phyloP scores from a whole-genome alignment of 352 stramenopile species.

The Aphanomyces cochlioides region DNA sequence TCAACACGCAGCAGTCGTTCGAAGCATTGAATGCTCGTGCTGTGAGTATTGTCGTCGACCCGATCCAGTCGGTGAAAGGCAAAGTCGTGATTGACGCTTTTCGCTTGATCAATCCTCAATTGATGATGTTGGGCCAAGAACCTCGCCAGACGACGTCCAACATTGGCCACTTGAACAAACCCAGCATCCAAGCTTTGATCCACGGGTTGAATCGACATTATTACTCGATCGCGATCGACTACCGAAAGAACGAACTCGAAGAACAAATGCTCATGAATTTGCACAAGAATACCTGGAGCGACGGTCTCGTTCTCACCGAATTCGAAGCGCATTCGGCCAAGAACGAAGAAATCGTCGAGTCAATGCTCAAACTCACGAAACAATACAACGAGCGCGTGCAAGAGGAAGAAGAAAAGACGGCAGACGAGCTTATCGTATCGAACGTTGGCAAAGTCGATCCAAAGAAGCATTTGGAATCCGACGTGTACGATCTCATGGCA shows the following conservation, averaged over 20 bases:
- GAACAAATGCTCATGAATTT: constrained; percentile 99
- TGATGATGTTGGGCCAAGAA: constrained; percentile 98
- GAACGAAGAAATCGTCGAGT: constrained; percentile 92
- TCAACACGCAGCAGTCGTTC: constrained; percentile 99
- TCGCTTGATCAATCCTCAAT: constrained; percentile 97
- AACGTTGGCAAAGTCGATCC: constrained; percentile 98
- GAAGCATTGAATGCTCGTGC: constrained; percentile 96
- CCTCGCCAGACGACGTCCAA: constrained; percentile 98
- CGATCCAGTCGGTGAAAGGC: constrained; percentile 98
- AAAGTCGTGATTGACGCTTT: constrained; percentile 99
- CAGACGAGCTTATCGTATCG: constrained; percentile 94
- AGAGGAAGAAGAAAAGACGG: constrained; percentile 96
- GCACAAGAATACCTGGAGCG: constrained; percentile 97
- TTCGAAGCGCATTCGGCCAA: constrained; percentile 95
- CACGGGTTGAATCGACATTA: constrained; percentile 99
- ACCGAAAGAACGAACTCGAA: constrained; percentile 99
- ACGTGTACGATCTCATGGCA: constrained; percentile 97
- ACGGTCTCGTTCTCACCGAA: constrained; percentile 90
- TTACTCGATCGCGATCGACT: constrained; percentile 97
- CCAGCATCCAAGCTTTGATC: constrained; percentile 98
- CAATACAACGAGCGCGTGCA: constrained; percentile 96
- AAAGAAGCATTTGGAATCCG: constrained; percentile 91
- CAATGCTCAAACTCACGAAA: constrained; percentile 94
- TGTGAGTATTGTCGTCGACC: constrained; percentile 99
- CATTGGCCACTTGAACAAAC: constrained; percentile 99